A percentile compares a stretch with the other conserved stretches of the same genome.
These are phyloP conservation scores for Pseudozyma hubeiensis DNA, from an alignment of 1,284 basidiomycete species.

Conservation along the genomic window DNA sequence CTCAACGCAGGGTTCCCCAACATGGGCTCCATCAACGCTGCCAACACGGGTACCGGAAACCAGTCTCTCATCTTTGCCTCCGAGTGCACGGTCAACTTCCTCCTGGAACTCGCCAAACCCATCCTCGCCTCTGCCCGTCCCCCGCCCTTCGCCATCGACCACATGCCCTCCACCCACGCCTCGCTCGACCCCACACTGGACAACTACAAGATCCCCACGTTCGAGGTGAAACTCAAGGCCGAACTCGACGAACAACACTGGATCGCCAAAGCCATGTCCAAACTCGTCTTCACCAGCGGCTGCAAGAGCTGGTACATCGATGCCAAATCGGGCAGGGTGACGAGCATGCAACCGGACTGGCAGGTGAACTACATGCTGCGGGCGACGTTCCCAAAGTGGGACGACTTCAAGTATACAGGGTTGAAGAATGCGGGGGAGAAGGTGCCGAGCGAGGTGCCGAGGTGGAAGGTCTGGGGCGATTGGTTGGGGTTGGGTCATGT, in stretches of 20 bases:
- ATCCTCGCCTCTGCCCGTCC: conserved; percentile 50
- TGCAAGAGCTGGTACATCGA: conserved; percentile 66
- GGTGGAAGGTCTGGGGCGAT: conserved; percentile 53
- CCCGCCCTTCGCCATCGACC: conserved; percentile 34
- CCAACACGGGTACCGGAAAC: conserved; percentile 65
- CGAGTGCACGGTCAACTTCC: conserved; percentile 57
- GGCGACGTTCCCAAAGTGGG: conserved; percentile 55
- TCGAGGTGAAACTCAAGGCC: conserved; percentile 59
- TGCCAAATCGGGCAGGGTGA: conserved; percentile 49
- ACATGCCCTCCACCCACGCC: conserved; percentile 43
- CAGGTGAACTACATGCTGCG: conserved; percentile 57
- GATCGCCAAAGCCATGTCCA: conserved; percentile 58
- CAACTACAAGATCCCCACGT: conserved; percentile 46
- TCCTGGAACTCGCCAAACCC: conserved; percentile 53
- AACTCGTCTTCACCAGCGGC: conserved; percentile 53
- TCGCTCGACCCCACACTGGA: conserved; percentile 5
- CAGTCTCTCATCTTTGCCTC: conserved; percentile 61
- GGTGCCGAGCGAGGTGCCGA: conserved; percentile 29
- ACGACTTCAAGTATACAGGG: conserved; percentile 53
- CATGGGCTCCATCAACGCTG: conserved; percentile 58
- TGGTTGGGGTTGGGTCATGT: conserved; percentile 52
- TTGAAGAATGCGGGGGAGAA: conserved; percentile 28
- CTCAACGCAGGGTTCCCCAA: conserved; percentile 65
- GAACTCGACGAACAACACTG: conserved; percentile 63
- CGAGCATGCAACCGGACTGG: conserved; percentile 64